phyloP scores from a whole-genome alignment of 192 early-diverging fungal genomes.

The Entomortierella beljakovae region DNA sequence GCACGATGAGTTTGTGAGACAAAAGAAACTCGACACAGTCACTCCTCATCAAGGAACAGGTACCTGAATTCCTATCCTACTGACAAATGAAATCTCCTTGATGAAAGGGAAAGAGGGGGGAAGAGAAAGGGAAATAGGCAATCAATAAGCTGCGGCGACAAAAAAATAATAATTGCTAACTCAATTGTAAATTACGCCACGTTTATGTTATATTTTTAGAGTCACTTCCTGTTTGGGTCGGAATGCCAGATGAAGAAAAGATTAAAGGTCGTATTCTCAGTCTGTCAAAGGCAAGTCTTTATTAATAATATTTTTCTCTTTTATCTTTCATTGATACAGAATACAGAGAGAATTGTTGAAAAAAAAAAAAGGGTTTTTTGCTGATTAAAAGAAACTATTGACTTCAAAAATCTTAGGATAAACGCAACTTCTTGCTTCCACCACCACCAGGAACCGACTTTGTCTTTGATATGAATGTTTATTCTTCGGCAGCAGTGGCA shows the following conservation, averaged over 20 bases:
- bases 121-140: background rate
- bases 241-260: conserved; percentile 62
- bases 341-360: too few species aligned
- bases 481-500: conserved; percentile 65
- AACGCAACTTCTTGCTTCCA: conserved; percentile 68
- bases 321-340: too few species aligned
- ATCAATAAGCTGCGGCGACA: too few species aligned
- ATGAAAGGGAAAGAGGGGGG: too few species aligned
- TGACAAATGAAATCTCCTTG: too few species aligned
- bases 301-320: too few species aligned
- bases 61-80: too few species aligned
- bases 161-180: background rate
- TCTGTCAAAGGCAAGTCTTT: conserved; percentile 57
- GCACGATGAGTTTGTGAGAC: conserved; percentile 60
- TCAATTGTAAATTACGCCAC: too few species aligned
- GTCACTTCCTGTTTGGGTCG: conserved; percentile 62
- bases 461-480: conserved; percentile 69
- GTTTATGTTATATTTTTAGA: conserved; percentile 42
- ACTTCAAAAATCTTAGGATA: too few species aligned
- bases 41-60: conserved; percentile 55
- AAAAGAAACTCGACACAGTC: conserved; percentile 56
- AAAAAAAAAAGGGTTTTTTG: too few species aligned
- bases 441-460: conserved; percentile 72
- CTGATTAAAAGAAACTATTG: too few species aligned
- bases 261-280: conserved; percentile 62